phyloP scores from a whole-genome alignment of 169 alveolate species.

The Cyclospora cayetanensis region DNA sequence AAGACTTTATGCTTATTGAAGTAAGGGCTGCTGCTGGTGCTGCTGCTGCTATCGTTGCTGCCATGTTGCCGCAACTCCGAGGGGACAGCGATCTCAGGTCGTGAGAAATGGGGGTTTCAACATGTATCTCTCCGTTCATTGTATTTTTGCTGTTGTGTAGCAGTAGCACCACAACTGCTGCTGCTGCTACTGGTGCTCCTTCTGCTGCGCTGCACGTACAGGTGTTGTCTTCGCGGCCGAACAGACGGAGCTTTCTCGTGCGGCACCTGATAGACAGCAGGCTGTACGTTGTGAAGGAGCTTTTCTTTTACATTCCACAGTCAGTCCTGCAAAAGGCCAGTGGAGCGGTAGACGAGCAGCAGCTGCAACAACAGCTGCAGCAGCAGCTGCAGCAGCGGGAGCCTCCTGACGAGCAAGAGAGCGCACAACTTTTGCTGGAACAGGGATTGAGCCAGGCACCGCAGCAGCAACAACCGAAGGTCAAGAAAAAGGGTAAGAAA shows the following conservation, averaged over 20 bases:
- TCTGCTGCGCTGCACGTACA: background rate
- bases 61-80: too few species aligned
- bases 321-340: background rate
- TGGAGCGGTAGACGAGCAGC: background rate
- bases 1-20: background rate
- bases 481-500: background rate
- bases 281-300: background rate
- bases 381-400: background rate
- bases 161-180: background rate
- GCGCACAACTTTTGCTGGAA: too few species aligned
- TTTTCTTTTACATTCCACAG: background rate
- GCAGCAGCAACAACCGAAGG: background rate
- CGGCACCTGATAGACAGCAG: slow-evolving; percentile 13
- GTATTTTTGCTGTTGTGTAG: too few species aligned
- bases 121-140: too few species aligned
- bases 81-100: too few species aligned
- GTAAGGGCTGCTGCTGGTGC: background rate
- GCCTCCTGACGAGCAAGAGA: background rate
- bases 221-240: background rate
- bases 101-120: too few species aligned
- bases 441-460: too few species aligned
- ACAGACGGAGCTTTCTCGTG: background rate
- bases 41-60: background rate
- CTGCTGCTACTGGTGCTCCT: background rate
- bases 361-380: slow-evolving; percentile 4